phyloP scores from a whole-genome alignment of 164 flowering plant species.

The Vitis rupestris region DNA sequence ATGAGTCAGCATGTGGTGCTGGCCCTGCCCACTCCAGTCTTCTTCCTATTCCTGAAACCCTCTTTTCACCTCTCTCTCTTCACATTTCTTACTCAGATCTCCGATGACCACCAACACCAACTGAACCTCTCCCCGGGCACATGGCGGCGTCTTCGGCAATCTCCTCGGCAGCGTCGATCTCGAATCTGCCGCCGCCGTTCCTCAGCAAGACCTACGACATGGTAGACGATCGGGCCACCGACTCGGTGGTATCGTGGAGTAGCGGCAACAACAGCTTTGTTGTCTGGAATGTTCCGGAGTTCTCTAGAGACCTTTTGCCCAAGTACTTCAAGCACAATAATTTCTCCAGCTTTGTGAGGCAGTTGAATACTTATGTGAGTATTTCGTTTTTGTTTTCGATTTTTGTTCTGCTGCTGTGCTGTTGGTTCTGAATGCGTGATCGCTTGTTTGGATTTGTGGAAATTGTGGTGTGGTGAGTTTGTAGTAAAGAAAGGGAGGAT shows the following conservation, averaged over 20 bases:
- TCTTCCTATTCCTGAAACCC: neutral
- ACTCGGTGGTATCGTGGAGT: slow-evolving; percentile 77
- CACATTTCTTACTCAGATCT: too few species aligned
- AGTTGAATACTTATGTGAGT: slow-evolving; percentile 78
- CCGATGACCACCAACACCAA: too few species aligned
- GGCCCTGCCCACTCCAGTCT: neutral
- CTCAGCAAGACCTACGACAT: slow-evolving; percentile 85
- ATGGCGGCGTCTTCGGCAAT: neutral
- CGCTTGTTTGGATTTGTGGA: neutral
- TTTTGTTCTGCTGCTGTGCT: neutral
- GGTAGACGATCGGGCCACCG: slow-evolving; percentile 77
- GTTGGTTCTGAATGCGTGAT: neutral
- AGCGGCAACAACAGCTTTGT: slow-evolving; percentile 70
- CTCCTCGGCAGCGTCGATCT: slow-evolving; percentile 16
- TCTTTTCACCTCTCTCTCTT: too few species aligned
- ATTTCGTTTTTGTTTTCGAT: neutral
- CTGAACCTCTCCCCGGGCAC: too few species aligned
- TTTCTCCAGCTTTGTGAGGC: slow-evolving; percentile 89
- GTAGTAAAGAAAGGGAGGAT: too few species aligned
- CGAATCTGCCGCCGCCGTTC: slow-evolving; percentile 62
- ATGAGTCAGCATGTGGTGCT: too few species aligned
- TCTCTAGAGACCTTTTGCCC: slow-evolving; percentile 70
- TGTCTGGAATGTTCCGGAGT: slow-evolving; percentile 77
- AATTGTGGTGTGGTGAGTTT: too few species aligned
- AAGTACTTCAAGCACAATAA: slow-evolving; percentile 87